Percentiles rank a stretch among this genome's conserved stretches.
phyloP scores from a whole-genome alignment of 768 basidiomycete species.

The Podaxis rugospora region DNA sequence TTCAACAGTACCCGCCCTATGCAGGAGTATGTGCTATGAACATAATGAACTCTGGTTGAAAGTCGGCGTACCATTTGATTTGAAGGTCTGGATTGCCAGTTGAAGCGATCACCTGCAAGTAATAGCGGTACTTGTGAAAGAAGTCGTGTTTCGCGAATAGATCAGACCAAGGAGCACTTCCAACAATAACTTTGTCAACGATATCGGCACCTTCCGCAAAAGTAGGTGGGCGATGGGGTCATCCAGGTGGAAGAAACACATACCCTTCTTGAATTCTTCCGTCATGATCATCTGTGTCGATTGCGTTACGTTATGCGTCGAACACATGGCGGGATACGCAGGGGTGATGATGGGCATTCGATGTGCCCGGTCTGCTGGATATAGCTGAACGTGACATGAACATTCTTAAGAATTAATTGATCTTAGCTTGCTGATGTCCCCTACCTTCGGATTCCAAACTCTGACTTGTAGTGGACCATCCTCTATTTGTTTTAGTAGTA shows the following conservation, averaged over 20 bases:
- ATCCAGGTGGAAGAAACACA: slow-evolving; percentile 3
- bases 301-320: slow-evolving; percentile 95
- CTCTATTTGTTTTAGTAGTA: slow-evolving; percentile 95
- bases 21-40: slow-evolving; percentile 5
- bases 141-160: slow-evolving; percentile 96
- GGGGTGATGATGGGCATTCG: slow-evolving; percentile 99
- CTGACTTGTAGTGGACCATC: slow-evolving; percentile 89
- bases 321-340: slow-evolving; percentile 98
- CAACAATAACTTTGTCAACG: slow-evolving; percentile 87
- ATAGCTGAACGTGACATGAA: slow-evolving; percentile 49
- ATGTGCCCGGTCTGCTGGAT: slow-evolving; percentile 90
- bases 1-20: slow-evolving; percentile 92
- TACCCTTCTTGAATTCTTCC: slow-evolving; percentile 91
- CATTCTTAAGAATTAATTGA: neutral
- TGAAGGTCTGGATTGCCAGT: slow-evolving; percentile 81
- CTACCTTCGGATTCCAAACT: slow-evolving; percentile 96
- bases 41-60: neutral
- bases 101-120: slow-evolving; percentile 92
- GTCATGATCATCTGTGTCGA: slow-evolving; percentile 97
- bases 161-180: slow-evolving; percentile 83
- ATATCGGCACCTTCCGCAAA: slow-evolving; percentile 75
- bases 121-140: slow-evolving; percentile 95
- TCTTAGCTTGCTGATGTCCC: slow-evolving; percentile 3
- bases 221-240: slow-evolving; percentile 4
- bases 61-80: slow-evolving; percentile 76